Evolutionary conservation across 164 flowering plant species (phyloP), one percentile per base, ranked within the genome.

Genomic region (Vitis labrusca): DNA sequence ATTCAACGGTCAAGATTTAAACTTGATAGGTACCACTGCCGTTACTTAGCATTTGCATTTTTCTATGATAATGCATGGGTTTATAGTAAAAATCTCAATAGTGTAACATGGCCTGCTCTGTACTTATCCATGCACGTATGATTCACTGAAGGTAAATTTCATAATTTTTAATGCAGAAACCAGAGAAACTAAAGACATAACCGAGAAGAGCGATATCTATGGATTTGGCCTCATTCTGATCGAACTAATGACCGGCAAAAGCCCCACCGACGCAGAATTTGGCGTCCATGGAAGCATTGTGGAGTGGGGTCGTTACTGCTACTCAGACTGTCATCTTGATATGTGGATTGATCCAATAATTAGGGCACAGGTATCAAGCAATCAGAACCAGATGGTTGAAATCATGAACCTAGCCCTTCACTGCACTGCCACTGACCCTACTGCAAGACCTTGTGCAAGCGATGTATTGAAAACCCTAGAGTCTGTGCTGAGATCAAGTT

Each of bases 261-360:
- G 70, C 51, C 85, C 89, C 0, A 68, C 62, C 1, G 90, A 85
- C 55, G 57, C 70, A 1, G 91, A 89, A 68, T 72, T 76, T 2
- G 88, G 91, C 8, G 70, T 65, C 63, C 87, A 81, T 32, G 77
- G 76, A 7, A 78, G 75, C 75, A 48, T 91, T 1, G 89, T 90
- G 0, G 91, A 84, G 64, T 93, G 98, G 98, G 95, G 95, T 5
- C 83, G 85, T 0, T 84, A 85, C 49, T 88, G 94, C 84, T 93
- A 91, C 80, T 77, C 93, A 1, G 91, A 94, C 29, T 87, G 94
- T 48, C 91, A 81, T 73, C 75, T 89, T 9, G 90, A 89, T 69
- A 66, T 81, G 63, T 94, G 98, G 98, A 73, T 90, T 16, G 94
- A 91, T 60, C 82, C 89, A 0, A 55, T 30, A 27, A 72, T 92